Percentiles rank a stretch among this genome's conserved stretches.
phyloP scores from a whole-genome alignment of 768 basidiomycete genomes.

The Cyclocybe aegerita region DNA sequence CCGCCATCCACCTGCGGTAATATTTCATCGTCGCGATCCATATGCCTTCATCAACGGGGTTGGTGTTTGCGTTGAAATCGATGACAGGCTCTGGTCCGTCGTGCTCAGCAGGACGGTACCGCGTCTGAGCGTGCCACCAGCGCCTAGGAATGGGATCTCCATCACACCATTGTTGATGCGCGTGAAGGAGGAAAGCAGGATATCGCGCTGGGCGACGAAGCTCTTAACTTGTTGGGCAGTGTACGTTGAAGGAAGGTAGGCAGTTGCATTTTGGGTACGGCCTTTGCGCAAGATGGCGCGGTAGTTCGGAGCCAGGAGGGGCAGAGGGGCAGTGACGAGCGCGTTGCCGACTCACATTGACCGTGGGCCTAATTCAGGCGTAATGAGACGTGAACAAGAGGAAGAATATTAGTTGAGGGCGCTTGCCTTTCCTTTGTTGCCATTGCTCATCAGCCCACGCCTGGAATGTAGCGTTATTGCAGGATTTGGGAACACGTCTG shows the following conservation, averaged over 20 bases:
- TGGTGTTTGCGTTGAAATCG: conserved; percentile 10
- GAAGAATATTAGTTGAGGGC: neutral
- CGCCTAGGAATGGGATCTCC: conserved; percentile 8
- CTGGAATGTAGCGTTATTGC: conserved; percentile 3
- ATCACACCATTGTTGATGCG: conserved; percentile 7
- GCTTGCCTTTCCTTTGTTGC: conserved; percentile 6
- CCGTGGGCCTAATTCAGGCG: neutral
- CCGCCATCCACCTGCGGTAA: conserved; percentile 5
- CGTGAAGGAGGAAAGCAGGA: conserved; percentile 3
- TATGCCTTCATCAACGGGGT: conserved; percentile 8
- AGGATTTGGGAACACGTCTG: conserved; percentile 6
- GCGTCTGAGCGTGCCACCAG: conserved; percentile 6
- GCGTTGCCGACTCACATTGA: conserved; percentile 9
- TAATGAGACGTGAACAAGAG: neutral
- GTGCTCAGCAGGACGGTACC: conserved; percentile 9
- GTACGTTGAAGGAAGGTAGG: conserved; percentile 8
- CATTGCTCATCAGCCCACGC: conserved; percentile 8
- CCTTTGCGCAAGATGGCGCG: conserved; percentile 3
- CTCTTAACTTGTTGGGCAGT: conserved; percentile 3
- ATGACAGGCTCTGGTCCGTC: conserved; percentile 6
- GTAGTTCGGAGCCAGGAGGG: conserved; percentile 3
- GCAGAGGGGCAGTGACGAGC: conserved; percentile 5
- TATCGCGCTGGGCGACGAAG: conserved; percentile 4
- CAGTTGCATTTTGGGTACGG: conserved; percentile 3
- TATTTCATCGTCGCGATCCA: conserved; percentile 5